These are phyloP conservation scores for Dianthus caryophyllus DNA, from an alignment of 148 eudicot genomes.

Conservation along the genomic window DNA sequence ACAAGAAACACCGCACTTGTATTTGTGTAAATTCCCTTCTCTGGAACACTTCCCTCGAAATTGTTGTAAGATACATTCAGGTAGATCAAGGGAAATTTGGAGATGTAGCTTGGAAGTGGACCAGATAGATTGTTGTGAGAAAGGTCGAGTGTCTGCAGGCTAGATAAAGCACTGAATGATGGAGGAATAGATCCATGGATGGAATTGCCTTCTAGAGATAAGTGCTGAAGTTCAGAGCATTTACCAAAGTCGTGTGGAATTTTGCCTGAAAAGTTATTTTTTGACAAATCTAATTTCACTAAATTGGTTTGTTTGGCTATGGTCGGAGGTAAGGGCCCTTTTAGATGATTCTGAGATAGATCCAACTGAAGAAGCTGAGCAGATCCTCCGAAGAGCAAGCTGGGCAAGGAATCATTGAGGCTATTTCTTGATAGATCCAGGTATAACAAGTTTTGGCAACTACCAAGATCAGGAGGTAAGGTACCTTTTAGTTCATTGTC, in stretches of 20 bases:
- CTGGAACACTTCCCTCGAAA: constrained; percentile 34
- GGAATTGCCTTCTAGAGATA: constrained; percentile 23
- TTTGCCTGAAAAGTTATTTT: constrained; percentile 35
- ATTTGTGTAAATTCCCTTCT: constrained; percentile 31
- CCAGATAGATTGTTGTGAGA: too few species aligned
- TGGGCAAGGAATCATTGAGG: constrained; percentile 33
- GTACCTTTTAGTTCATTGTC: constrained; percentile 19
- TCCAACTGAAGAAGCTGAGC: too few species aligned
- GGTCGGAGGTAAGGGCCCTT: constrained; percentile 30
- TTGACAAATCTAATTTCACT: constrained; percentile 18
- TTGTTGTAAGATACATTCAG: constrained; percentile 34
- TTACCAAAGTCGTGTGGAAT: constrained; percentile 26
- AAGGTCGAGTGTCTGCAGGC: too few species aligned
- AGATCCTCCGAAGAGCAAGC: constrained; percentile 19
- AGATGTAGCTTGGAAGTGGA: too few species aligned
- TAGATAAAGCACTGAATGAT: too few species aligned
- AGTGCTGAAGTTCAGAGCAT: constrained; percentile 17
- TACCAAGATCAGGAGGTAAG: constrained; percentile 30
- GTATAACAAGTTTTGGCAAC: constrained; percentile 21
- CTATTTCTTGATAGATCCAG: constrained; percentile 22
- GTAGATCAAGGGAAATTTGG: too few species aligned
- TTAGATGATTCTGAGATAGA: constrained; percentile 23
- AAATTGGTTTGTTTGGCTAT: constrained; percentile 25
- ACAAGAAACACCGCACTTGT: constrained; percentile 19
- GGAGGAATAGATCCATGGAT: too few species aligned